Evolutionary conservation across 768 basidiomycete genomes (phyloP).

Genomic region (Mrakia frigida): DNA sequence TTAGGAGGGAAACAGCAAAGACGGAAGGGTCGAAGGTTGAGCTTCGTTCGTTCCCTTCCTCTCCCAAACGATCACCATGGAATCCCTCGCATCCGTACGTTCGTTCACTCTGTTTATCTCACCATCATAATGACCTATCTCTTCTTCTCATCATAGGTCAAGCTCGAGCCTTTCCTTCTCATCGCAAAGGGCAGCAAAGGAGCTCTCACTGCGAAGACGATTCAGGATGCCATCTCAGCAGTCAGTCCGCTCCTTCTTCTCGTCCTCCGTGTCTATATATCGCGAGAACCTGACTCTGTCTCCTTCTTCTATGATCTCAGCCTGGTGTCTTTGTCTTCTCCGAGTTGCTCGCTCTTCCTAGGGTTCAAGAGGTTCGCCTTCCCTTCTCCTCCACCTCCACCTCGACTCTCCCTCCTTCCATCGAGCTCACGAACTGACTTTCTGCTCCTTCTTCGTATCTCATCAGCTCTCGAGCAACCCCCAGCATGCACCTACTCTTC

Average conservation of each 20-base stretch:
- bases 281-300: constrained; percentile 21
- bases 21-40: neutral
- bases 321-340: constrained; percentile 88
- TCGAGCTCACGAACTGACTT: constrained; percentile 3
- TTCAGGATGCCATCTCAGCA: constrained; percentile 79
- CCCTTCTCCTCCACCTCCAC: neutral
- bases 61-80: neutral
- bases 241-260: constrained; percentile 35
- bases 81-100: constrained; percentile 6
- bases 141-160: neutral
- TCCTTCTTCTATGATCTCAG: constrained; percentile 31
- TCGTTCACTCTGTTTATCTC: neutral
- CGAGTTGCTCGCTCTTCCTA: constrained; percentile 74
- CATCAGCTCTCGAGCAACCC: constrained; percentile 62
- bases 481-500: constrained; percentile 58
- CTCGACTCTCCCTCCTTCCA: neutral
- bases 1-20: neutral
- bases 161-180: constrained; percentile 31
- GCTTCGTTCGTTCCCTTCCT: neutral
- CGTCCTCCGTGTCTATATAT: neutral
- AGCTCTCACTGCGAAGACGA: constrained; percentile 75
- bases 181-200: constrained; percentile 80
- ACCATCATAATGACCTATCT: neutral
- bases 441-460: neutral
- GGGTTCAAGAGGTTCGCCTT: constrained; percentile 64